A percentile compares a stretch with the other conserved stretches of the same genome.
phyloP scores from a whole-genome alignment of 1,139 yeast species.

The Arxiozyma slooffiae region DNA sequence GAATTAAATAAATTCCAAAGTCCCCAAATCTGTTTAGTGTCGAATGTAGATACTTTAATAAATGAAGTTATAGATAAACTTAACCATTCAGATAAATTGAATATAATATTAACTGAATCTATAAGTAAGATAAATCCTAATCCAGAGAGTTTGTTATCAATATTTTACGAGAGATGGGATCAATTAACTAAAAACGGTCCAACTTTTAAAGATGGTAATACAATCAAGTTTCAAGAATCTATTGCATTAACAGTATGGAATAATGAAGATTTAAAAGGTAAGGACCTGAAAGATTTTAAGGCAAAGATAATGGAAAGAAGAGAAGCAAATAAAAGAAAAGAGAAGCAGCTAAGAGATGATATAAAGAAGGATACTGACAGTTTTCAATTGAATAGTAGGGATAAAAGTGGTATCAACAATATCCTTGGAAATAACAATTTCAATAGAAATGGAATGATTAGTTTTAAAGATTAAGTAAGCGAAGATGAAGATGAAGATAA shows the following conservation, averaged over 20 bases:
- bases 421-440: neutral
- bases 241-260: conserved; percentile 12
- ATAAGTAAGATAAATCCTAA: neutral
- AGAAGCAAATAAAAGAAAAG: conserved; percentile 23
- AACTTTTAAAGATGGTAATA: conserved; percentile 31
- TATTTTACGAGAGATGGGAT: conserved; percentile 52
- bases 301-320: conserved; percentile 37
- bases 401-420: neutral
- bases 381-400: conserved; percentile 3
- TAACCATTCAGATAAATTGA: conserved; percentile 55
- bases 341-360: conserved; percentile 16
- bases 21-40: conserved; percentile 74
- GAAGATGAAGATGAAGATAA: conserved; percentile 31
- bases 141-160: conserved; percentile 8
- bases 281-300: conserved; percentile 42
- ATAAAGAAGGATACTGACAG: conserved; percentile 11
- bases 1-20: conserved; percentile 52
- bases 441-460: conserved; percentile 4
- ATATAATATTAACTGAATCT: conserved; percentile 51
- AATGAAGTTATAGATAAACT: conserved; percentile 38
- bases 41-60: conserved; percentile 47
- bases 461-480: conserved; percentile 26
- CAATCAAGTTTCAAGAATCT: conserved; percentile 15
- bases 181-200: conserved; percentile 32
- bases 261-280: conserved; percentile 38